Conservation (phyloP, 805 yeast genomes). For the Pichia eremophila region DNA sequence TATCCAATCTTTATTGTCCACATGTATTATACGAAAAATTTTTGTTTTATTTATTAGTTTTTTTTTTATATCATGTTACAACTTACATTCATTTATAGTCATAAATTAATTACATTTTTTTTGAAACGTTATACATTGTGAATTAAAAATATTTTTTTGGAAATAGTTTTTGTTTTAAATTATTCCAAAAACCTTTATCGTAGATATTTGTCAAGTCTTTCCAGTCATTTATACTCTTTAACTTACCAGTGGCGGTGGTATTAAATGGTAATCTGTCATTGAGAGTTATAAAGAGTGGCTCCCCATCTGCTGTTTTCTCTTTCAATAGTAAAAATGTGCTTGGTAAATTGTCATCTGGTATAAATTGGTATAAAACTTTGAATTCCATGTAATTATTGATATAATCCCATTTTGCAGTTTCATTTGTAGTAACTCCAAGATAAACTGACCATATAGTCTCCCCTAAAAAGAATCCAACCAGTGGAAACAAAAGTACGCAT, state of each 20-base stretch:
- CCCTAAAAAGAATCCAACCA: slow-evolving; percentile 30
- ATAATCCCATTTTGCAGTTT: slow-evolving; percentile 44
- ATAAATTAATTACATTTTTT: background rate
- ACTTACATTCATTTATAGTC: background rate
- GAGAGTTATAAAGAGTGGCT: slow-evolving; percentile 5
- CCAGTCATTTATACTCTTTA: slow-evolving; percentile 17
- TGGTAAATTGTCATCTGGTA: background rate
- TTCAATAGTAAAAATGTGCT: slow-evolving; percentile 2
- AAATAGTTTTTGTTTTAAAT: slow-evolving; percentile 29
- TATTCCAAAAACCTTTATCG: slow-evolving; percentile 39
- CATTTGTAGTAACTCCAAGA: slow-evolving; percentile 51
- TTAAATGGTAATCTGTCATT: slow-evolving; percentile 6
- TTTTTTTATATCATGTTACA: background rate
- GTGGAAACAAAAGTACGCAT: slow-evolving; percentile 29
- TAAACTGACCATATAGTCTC: slow-evolving; percentile 39
- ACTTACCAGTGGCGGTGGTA: background rate
- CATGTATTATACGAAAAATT: background rate
- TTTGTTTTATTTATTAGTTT: background rate
- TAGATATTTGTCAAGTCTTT: slow-evolving; percentile 34
- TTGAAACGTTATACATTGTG: background rate
- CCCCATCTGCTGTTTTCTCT: slow-evolving; percentile 2
- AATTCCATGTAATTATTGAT: slow-evolving; percentile 30
- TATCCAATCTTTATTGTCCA: too few relatives aligned
- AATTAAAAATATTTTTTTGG: slow-evolving; percentile 8
- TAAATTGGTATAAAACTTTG: slow-evolving; percentile 23